Percentiles rank a stretch among this genome's conserved stretches.
phyloP scores from a whole-genome alignment of 345 rosid species.

The Citrus inodora region DNA sequence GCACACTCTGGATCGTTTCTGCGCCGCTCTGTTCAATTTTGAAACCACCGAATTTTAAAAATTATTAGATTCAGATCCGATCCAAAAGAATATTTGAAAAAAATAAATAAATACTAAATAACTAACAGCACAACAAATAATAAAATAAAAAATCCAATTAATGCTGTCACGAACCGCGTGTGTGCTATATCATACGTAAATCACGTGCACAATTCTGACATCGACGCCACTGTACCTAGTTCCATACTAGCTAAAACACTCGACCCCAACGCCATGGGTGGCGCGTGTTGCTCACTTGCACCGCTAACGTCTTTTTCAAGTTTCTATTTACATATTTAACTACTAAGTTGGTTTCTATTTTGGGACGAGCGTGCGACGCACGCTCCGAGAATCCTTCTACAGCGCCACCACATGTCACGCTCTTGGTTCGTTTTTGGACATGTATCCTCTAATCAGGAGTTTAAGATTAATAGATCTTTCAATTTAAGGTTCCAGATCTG shows the following conservation, averaged over 20 bases:
- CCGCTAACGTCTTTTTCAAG: neutral
- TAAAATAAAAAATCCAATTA: neutral
- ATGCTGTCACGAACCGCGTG: neutral
- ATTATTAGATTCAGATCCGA: neutral
- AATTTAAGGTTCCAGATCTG: conserved; percentile 17
- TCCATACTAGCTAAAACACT: neutral
- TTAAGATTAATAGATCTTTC: neutral
- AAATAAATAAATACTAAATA: too few species aligned
- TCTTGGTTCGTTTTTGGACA: too few species aligned
- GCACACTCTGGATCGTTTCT: conserved; percentile 27
- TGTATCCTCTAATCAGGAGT: neutral
- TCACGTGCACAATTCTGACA: neutral
- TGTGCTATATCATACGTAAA: neutral
- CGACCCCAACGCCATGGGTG: neutral
- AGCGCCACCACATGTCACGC: too few species aligned
- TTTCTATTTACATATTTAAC: neutral
- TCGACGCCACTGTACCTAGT: neutral
- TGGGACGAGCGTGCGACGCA: too few species aligned
- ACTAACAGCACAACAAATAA: neutral
- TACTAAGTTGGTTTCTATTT: too few species aligned
- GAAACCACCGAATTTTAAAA: neutral
- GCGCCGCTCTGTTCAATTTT: conserved; percentile 60
- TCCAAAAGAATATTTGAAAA: neutral
- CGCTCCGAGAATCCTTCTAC: too few species aligned
- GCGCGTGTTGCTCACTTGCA: neutral